Percentiles rank a stretch among this genome's conserved stretches.
Conservation (phyloP, 495 filamentous ascomycete genomes). For the Penicillium samsonianum region DNA sequence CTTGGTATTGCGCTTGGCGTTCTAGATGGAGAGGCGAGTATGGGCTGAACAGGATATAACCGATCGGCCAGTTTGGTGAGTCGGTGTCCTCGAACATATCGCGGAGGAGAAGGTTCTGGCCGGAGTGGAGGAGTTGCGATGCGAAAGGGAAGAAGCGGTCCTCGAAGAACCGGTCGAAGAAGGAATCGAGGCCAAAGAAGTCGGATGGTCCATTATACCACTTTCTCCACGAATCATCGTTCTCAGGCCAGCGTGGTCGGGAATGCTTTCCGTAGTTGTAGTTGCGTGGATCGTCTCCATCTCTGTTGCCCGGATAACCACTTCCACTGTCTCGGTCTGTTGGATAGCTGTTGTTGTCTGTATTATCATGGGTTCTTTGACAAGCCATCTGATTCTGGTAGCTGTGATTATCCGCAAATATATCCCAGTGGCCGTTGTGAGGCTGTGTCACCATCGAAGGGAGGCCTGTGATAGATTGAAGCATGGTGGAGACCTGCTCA, state of each 20-base stretch:
- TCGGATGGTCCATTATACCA: constrained; percentile 21
- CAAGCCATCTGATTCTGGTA: constrained; percentile 27
- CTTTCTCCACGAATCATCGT: constrained; percentile 17
- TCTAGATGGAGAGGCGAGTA: constrained; percentile 57
- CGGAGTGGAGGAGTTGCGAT: constrained; percentile 31
- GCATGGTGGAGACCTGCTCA: constrained; percentile 55
- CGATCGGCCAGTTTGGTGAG: constrained; percentile 40
- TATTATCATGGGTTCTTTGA: constrained; percentile 21
- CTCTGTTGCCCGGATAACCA: constrained; percentile 10
- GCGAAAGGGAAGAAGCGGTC: constrained; percentile 31
- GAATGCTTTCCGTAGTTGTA: constrained; percentile 13
- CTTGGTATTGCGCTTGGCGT: constrained; percentile 32
- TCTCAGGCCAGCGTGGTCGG: constrained; percentile 18
- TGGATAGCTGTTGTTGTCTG: constrained; percentile 17
- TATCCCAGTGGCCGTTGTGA: constrained; percentile 37
- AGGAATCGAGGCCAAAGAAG: constrained; percentile 36
- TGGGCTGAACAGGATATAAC: constrained; percentile 45
- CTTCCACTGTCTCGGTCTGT: constrained; percentile 12
- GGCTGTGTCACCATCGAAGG: constrained; percentile 38
- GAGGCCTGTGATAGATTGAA: constrained; percentile 54
- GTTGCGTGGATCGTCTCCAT: constrained; percentile 12
- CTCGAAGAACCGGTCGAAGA: constrained; percentile 40
- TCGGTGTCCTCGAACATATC: constrained; percentile 34
- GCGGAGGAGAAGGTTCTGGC: constrained; percentile 29
- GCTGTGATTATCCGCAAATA: constrained; percentile 36